Percentiles rank a stretch among this genome's conserved stretches.
Conservation (phyloP, 2,329 filamentous ascomycete genomes). For the Curvularia sp. region DNA sequence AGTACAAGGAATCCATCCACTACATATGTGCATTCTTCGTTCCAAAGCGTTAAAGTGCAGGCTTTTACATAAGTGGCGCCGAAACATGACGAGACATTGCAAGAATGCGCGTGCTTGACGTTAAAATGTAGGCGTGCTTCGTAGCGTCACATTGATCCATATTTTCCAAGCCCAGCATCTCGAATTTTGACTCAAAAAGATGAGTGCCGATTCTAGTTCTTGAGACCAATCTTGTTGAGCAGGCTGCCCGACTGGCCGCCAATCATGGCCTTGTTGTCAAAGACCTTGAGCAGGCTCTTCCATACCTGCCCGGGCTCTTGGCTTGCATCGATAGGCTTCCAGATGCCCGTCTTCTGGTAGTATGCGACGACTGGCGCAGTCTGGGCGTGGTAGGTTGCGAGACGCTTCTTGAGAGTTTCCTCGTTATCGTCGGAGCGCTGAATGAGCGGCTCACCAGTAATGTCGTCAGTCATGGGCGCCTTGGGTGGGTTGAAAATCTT, state of each 20-base stretch:
- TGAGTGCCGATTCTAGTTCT: conserved; percentile 51
- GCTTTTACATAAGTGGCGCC: conserved; percentile 11
- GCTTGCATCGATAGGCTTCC: conserved; percentile 93
- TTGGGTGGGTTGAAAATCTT: conserved; percentile 99
- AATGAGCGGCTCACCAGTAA: conserved; percentile 94
- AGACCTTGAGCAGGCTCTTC: conserved; percentile 87
- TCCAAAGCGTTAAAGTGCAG: conserved; percentile 20
- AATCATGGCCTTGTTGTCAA: conserved; percentile 64
- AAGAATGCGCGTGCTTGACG: conserved; percentile 3
- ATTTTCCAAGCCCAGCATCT: conserved; percentile 4
- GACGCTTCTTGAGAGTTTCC: conserved; percentile 92
- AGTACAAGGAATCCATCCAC: conserved; percentile 34
- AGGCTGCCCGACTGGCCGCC: conserved; percentile 54
- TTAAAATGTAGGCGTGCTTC: conserved; percentile 10
- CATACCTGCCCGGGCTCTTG: conserved; percentile 96
- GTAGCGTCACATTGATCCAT: conserved; percentile 9
- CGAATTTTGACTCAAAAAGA: conserved; percentile 1
- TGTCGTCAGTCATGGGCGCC: conserved; percentile 89
- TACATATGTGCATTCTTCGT: conserved; percentile 29
- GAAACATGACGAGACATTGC: conserved; percentile 5
- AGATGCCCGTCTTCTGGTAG: conserved; percentile 98
- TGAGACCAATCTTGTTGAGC: conserved; percentile 63
- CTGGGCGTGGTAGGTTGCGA: conserved; percentile 92
- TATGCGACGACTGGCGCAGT: conserved; percentile 91
- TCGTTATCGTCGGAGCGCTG: conserved; percentile 98